Conservation (phyloP, 495 filamentous ascomycete genomes). For the Penicillium argentinense region DNA sequence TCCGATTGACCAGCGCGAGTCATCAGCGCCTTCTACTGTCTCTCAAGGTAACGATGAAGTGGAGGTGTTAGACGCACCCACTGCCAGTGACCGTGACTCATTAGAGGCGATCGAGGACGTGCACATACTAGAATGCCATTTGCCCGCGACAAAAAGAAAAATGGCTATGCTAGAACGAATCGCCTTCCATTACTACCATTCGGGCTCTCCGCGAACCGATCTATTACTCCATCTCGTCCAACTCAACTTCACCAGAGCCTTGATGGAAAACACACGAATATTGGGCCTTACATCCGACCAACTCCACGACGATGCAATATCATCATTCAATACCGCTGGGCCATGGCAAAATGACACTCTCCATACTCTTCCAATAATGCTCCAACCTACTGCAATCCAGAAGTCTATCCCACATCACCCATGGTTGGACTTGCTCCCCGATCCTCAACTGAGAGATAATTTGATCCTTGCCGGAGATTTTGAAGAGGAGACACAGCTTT, state of each 20-base stretch:
- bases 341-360: neutral
- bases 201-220: constrained; percentile 27
- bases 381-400: constrained; percentile 39
- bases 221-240: constrained; percentile 34
- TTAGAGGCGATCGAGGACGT: constrained; percentile 1
- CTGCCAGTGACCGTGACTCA: neutral
- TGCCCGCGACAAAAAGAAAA: neutral
- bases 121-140: constrained; percentile 5
- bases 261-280: constrained; percentile 20
- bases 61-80: neutral
- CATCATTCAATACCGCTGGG: constrained; percentile 20
- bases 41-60: too few relatives aligned
- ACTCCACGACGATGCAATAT: constrained; percentile 26
- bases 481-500: constrained; percentile 44
- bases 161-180: constrained; percentile 10
- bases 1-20: too few relatives aligned
- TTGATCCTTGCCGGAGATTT: constrained; percentile 35
- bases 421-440: constrained; percentile 43
- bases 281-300: constrained; percentile 16
- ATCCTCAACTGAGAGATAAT: constrained; percentile 34
- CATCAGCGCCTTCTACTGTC: too few relatives aligned
- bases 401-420: constrained; percentile 35
- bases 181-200: constrained; percentile 4
- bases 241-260: constrained; percentile 28
- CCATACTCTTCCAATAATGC: neutral